phyloP scores from a whole-genome alignment of 2,329 filamentous ascomycete species.

The Oidium heveae region DNA sequence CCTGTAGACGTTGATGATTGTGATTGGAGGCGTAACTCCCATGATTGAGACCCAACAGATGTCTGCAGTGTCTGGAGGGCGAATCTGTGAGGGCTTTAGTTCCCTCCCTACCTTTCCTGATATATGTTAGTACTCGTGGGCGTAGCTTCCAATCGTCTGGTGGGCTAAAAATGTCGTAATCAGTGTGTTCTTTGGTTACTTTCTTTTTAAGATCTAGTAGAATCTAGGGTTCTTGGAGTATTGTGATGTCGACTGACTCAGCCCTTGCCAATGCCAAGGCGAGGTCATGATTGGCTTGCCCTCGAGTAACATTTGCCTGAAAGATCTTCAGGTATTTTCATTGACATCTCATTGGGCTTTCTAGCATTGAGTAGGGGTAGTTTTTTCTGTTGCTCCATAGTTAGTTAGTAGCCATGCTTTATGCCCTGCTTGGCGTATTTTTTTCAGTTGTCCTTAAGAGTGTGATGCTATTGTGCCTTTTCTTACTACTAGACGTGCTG shows the following conservation, averaged over 20 bases:
- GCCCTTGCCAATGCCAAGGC: background rate
- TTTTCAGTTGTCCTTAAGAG: background rate
- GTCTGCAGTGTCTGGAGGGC: no score
- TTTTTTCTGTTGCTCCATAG: background rate
- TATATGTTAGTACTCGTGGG: background rate
- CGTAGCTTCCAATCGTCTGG: background rate
- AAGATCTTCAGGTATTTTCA: no score
- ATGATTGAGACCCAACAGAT: no score
- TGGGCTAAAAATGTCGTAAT: background rate
- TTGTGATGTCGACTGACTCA: background rate
- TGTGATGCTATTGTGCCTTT: background rate
- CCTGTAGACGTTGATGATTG: no score
- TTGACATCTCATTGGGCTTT: background rate
- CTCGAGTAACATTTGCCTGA: no score
- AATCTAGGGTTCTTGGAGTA: background rate
- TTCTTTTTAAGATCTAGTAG: background rate
- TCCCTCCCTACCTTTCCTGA: background rate
- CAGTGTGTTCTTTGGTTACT: background rate
- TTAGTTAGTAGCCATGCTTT: background rate
- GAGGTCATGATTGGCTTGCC: background rate
- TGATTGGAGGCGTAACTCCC: no score
- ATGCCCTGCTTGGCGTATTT: background rate
- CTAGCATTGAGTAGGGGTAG: background rate
- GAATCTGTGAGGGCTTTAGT: background rate
- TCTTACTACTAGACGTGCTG: background rate